Evolutionary conservation across 257 asterid species (phyloP).

Genomic region (Fraxinus pennsylvanica): DNA sequence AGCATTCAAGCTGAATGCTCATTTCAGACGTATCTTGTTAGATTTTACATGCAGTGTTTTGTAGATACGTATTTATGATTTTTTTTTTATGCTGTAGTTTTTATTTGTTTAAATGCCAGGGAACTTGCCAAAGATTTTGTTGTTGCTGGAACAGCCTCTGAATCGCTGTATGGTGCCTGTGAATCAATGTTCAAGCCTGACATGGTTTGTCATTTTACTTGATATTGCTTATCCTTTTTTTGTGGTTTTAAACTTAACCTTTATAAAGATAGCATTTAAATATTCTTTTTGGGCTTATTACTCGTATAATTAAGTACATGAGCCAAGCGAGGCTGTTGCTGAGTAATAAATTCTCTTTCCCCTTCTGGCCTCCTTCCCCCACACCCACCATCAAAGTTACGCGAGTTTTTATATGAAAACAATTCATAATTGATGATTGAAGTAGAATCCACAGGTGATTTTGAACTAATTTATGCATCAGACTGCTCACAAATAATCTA

Average conservation of each 20-base stretch:
- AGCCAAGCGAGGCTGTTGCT: too few relatives aligned
- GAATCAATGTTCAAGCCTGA: slow-evolving; percentile 97
- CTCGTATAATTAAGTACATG: too few relatives aligned
- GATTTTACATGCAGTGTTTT: neutral
- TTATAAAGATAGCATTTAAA: neutral
- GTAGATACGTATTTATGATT: neutral
- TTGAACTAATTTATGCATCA: too few relatives aligned
- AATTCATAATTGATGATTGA: too few relatives aligned
- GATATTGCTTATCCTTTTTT: neutral
- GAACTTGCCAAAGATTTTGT: slow-evolving; percentile 99
- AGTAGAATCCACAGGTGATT: too few relatives aligned
- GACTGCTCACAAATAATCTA: too few relatives aligned
- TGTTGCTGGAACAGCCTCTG: slow-evolving; percentile 96
- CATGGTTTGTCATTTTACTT: slow-evolving; percentile 57
- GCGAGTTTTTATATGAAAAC: too few relatives aligned
- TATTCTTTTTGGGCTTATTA: too few relatives aligned
- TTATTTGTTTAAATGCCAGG: slow-evolving; percentile 43
- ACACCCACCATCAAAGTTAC: too few relatives aligned
- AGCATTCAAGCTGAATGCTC: neutral
- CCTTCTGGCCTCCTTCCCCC: neutral
- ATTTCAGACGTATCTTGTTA: neutral
- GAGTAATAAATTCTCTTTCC: neutral
- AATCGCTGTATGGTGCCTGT: slow-evolving; percentile 97
- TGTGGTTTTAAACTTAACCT: neutral
- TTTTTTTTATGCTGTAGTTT: neutral